Percentiles rank a stretch among this genome's conserved stretches.
Evolutionary conservation across 1,139 yeast genomes (phyloP).

Genomic region (Magnusiomyces suaveolens): DNA sequence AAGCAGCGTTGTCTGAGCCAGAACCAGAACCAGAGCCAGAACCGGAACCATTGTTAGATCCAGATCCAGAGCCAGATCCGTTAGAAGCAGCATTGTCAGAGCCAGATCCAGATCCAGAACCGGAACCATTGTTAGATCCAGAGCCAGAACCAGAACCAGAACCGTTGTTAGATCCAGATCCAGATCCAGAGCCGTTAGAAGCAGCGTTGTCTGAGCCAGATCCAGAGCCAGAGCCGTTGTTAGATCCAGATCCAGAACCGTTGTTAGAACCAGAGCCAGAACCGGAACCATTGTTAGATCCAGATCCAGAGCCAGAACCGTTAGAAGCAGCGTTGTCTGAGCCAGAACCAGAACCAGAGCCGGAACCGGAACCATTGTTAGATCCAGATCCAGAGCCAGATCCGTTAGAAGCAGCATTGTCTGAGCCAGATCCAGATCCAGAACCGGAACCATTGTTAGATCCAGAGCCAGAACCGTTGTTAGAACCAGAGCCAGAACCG

Average conservation of each 20-base stretch:
- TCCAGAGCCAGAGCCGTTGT: too few relatives aligned
- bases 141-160: slow-evolving; percentile 7
- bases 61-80: slow-evolving; percentile 2
- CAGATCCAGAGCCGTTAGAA: slow-evolving; percentile 5
- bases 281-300: slow-evolving; percentile 1
- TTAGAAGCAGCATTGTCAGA: slow-evolving; percentile 1
- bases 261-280: slow-evolving; percentile 3
- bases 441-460: neutral
- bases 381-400: slow-evolving; percentile 2
- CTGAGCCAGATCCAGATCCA: slow-evolving; percentile 6
- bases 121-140: slow-evolving; percentile 5
- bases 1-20: slow-evolving; percentile 1
- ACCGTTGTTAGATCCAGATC: neutral
- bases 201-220: too few relatives aligned
- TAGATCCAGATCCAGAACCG: neutral
- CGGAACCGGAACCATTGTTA: slow-evolving; percentile 3
- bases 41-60: neutral
- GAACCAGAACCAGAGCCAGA: slow-evolving; percentile 5
- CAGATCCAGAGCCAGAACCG: slow-evolving; percentile 5
- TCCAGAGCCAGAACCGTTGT: slow-evolving; percentile 3
- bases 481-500: slow-evolving; percentile 5
- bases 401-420: too few relatives aligned
- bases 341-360: slow-evolving; percentile 6
- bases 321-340: slow-evolving; percentile 5
- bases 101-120: slow-evolving; percentile 4